phyloP scores from a whole-genome alignment of 1,139 yeast species.

The Debaryomyces sp. region DNA sequence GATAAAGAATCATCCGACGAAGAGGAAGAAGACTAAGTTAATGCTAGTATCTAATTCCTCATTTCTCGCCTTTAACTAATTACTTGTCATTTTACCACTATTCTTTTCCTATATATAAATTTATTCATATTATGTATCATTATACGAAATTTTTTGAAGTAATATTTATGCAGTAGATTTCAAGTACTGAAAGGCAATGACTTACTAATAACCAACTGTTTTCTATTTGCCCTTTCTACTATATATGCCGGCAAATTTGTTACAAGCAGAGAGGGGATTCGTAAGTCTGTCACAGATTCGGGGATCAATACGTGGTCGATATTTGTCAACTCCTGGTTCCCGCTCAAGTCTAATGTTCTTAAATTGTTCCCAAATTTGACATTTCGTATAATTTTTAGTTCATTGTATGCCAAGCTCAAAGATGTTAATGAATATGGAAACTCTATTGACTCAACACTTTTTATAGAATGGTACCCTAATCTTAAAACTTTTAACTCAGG shows the following conservation, averaged over 20 bases:
- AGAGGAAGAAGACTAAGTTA: constrained; percentile 32
- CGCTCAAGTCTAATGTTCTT: constrained; percentile 42
- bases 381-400: constrained; percentile 39
- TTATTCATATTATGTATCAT: constrained; percentile 11
- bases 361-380: constrained; percentile 40
- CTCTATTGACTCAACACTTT: constrained; percentile 41
- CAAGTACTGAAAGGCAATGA: constrained; percentile 24
- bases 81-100: constrained; percentile 5
- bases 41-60: constrained; percentile 1
- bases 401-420: constrained; percentile 44
- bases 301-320: constrained; percentile 45
- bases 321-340: constrained; percentile 43
- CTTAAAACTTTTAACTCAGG: constrained; percentile 37
- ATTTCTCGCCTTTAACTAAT: constrained; percentile 5
- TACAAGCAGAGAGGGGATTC: constrained; percentile 39
- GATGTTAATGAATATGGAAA: constrained; percentile 38
- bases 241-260: constrained; percentile 42
- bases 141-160: constrained; percentile 5
- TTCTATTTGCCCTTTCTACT: constrained; percentile 45
- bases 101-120: constrained; percentile 10
- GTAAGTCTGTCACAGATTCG: constrained; percentile 38
- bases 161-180: constrained; percentile 8
- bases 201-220: constrained; percentile 32
- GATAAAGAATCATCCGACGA: constrained; percentile 49
- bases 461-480: constrained; percentile 45